phyloP scores from a whole-genome alignment of 345 rosid genomes.

The Orychophragmus violaceus region DNA sequence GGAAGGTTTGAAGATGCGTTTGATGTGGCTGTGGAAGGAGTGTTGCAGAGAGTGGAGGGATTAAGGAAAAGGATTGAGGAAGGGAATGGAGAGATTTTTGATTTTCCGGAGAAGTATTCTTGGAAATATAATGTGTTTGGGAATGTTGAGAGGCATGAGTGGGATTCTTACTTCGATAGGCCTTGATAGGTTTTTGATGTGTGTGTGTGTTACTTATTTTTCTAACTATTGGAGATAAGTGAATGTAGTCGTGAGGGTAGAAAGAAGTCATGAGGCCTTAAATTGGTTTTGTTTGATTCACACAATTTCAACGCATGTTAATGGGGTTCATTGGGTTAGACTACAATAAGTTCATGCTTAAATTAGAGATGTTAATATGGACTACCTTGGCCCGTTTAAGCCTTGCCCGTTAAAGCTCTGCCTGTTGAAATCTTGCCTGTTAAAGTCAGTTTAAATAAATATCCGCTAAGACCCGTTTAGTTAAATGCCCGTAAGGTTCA shows the following conservation, averaged over 20 bases:
- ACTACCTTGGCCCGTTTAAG: too few species aligned
- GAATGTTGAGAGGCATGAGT: conserved; percentile 42
- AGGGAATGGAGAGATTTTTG: conserved; percentile 34
- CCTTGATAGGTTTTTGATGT: conserved; percentile 10
- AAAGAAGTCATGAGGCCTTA: not conserved
- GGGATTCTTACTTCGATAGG: conserved; percentile 54
- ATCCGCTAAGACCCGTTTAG: too few species aligned
- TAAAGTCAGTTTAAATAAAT: too few species aligned
- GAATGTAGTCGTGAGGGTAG: conserved; percentile 2
- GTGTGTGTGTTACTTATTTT: not conserved
- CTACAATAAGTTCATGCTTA: too few species aligned
- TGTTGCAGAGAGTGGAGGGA: conserved; percentile 45
- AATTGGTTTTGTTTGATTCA: not conserved
- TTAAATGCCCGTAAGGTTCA: too few species aligned
- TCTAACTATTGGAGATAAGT: not conserved
- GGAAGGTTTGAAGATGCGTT: conserved; percentile 65
- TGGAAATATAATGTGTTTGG: conserved; percentile 63
- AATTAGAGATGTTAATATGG: too few species aligned
- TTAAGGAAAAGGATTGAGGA: conserved; percentile 34
- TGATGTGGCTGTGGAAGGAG: conserved; percentile 56
- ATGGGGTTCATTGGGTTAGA: not conserved
- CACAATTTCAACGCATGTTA: not conserved
- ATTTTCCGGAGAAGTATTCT: conserved; percentile 39
- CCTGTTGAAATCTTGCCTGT: too few species aligned
- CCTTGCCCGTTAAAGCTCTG: too few species aligned